Conservation (phyloP, 805 yeast genomes). For the Kuraishia molischiana region DNA sequence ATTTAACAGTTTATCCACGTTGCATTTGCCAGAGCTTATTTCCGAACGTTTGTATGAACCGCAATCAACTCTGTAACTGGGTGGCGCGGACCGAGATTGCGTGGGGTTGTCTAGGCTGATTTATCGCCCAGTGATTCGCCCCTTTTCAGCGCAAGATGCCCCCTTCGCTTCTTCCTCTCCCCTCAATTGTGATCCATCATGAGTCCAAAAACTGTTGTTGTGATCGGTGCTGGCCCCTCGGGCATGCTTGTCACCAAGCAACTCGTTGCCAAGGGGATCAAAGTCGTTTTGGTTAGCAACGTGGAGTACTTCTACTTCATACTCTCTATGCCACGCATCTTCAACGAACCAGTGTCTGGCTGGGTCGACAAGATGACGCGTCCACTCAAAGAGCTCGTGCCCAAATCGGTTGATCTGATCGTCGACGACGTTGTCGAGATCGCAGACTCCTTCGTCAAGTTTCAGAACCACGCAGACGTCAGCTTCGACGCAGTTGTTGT, state of each 20-base stretch:
- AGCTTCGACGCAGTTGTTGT: conserved; percentile 16
- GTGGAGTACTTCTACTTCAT: conserved; percentile 6
- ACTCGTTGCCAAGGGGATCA: conserved; percentile 1
- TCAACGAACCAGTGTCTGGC: conserved; percentile 5
- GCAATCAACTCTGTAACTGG: no score
- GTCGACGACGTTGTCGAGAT: conserved; percentile 12
- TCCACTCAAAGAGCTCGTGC: conserved; percentile 11
- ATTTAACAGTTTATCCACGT: no score
- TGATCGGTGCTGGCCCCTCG: conserved; percentile 9
- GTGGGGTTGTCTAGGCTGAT: no score
- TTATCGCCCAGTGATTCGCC: no score
- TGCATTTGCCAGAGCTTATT: no score
- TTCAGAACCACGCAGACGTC: conserved; percentile 6
- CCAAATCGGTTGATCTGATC: conserved; percentile 11
- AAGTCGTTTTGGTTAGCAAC: conserved; percentile 9
- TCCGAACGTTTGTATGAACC: no score
- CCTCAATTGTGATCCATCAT: no score
- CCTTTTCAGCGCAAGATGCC: no score
- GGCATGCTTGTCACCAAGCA: conserved; percentile 5
- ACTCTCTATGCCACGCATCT: conserved; percentile 6
- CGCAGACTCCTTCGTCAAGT: conserved; percentile 8
- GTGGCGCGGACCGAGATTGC: no score
- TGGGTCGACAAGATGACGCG: conserved; percentile 4
- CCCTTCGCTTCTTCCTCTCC: no score
- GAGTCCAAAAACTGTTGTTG: conserved; percentile 4